Base-by-base conservation (phyloP, 2,329 filamentous ascomycete genomes). In the Aspergillus sp. region DNA sequence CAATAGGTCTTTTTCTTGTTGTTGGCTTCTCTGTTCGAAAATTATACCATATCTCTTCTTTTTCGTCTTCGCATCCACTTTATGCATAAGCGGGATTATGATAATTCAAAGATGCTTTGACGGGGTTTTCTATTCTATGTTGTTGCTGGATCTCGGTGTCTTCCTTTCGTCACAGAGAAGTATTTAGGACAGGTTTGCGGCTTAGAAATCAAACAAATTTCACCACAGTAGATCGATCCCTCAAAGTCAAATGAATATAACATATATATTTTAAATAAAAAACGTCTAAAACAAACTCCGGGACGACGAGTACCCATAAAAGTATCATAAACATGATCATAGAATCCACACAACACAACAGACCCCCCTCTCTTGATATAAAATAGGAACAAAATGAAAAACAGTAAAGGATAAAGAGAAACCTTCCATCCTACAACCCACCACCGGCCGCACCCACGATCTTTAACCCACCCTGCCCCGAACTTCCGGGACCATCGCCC, bases 381-480 rank as follows among this genome's bases (percentile, higher is more conserved):
- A 29, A 9, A 29, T 29, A 29, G 26, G 49, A 26, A 49, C 26
- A 45, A 32, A 59, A 45, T 16, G 36, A 32, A 46, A 20, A 20
- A n/a, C 16, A 52, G 18, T 14, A 53, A 14, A 18, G 46, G 9
- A 49, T 11, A 7, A 29, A 9, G 6, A 29, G 3, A 36, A 51
- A 31, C 52, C 20, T 39, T 18, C 20, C 50, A 29, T 47, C 54
- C 66, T 63, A 77, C 46, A 77, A 58, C 22, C 67, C 67, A 20
- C 77, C 78, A 54, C 77, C 78, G 46, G 71, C 78, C 54, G 78
- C 79, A 47, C 80, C 80, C 26, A 82, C 73, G 67, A 82, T 81
- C 68, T 76, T 80, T 67, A 82, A 67, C 4, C 79, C 79, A 3
- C 74, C 76, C 24, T 75, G 69, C 29, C 72, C 73, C 49, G 68